Evolutionary conservation across 2,329 filamentous ascomycete genomes (phyloP), one percentile per base, ranked within the genome.

Genomic region (Pyricularia grisea): DNA sequence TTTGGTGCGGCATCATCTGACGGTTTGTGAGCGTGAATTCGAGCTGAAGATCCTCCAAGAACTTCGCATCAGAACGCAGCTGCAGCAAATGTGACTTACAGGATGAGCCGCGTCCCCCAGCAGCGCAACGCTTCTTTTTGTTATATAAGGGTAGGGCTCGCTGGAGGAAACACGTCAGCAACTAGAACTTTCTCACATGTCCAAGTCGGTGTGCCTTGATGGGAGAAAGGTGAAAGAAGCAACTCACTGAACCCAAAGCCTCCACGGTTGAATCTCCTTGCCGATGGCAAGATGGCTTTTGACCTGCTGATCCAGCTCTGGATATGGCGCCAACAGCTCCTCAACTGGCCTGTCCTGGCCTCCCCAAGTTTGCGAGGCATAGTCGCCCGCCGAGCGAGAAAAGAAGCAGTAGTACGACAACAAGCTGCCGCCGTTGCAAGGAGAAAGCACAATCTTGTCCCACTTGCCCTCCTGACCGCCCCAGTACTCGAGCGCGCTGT

Each of bases 401-500:
- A 90, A 90, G 81, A 90, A 90, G 78, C 88, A 90, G 78, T 91
- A 91, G 78, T 89, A 91, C 5, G 42, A 50, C 17, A 50, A 20
- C 42, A 50, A 78, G 70, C 85, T 85, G 68, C 88, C 88, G 27
- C 84, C 85, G 74, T 90, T 89, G 78, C 89, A 91, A 5, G 89
- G 88, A 0, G 88, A 90, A 1, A 91, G 79, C 5, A 91, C 89
- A 70, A 92, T 91, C 81, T 91, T 92, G 77, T 90, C 86, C 42
- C 42, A 50, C 42, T 50, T 50, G 69, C 78, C 80, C 68, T 88
- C 85, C 68, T 87, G 84, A 1, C 89, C 89, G 30, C 89, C 89
- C 89, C 89, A 91, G 79, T 90, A 91, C 76, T 92, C 87, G 0
- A 92, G 79, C 0, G 88, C 88, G 30, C 76, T 80, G 77, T 91